Conservation (phyloP, 176 grass and related monocot species). For the Phoenix dactylifera region DNA sequence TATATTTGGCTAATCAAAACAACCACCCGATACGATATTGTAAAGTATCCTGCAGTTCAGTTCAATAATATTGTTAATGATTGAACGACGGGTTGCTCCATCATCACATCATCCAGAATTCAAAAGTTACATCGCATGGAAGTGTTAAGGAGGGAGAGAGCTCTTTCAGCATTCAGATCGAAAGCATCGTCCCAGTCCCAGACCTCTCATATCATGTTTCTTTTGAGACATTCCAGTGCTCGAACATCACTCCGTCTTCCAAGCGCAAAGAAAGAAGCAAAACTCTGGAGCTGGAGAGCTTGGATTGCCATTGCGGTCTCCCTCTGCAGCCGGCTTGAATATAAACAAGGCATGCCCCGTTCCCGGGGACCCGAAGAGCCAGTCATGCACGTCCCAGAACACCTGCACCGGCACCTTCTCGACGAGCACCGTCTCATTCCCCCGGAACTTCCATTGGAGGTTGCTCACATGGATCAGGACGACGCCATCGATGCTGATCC, state of each 20-base stretch:
- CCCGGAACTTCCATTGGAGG: conserved; percentile 81
- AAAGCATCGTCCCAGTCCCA: too few species aligned
- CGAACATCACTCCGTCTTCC: conserved; percentile 51
- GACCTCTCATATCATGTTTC: too few species aligned
- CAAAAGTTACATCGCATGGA: too few species aligned
- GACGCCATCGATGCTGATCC: conserved; percentile 57
- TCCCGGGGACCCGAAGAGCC: conserved; percentile 47
- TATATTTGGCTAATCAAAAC: too few species aligned
- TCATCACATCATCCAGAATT: too few species aligned
- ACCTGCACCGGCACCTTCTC: conserved; percentile 63
- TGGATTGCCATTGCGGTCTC: not conserved
- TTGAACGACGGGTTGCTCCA: too few species aligned
- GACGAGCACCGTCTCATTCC: conserved; percentile 62
- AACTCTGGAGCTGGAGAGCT: conserved; percentile 21
- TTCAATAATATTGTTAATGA: too few species aligned
- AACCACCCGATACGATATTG: too few species aligned
- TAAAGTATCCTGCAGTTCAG: too few species aligned
- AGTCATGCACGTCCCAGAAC: conserved; percentile 90
- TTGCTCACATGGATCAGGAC: conserved; percentile 57
- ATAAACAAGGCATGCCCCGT: conserved; percentile 46
- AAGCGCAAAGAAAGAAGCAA: conserved; percentile 80
- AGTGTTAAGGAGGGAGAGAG: too few species aligned
- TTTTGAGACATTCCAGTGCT: too few species aligned
- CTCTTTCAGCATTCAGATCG: too few species aligned
- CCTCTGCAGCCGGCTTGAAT: conserved; percentile 43